Conservation (phyloP, 2,329 filamentous ascomycete genomes). For the Cladosporium sp. region DNA sequence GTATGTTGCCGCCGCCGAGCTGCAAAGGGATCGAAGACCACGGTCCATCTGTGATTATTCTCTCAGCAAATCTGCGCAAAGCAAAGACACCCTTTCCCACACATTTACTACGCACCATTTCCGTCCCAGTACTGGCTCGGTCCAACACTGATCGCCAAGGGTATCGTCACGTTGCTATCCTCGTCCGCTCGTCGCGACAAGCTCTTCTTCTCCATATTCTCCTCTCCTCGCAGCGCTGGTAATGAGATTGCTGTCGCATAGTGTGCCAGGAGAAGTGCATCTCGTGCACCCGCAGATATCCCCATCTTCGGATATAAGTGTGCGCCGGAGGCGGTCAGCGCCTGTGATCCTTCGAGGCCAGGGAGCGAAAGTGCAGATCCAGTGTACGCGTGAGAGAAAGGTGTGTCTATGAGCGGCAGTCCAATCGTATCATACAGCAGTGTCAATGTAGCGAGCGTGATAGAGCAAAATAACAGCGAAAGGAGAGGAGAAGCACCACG, state of each 20-base stretch:
- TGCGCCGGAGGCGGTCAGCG: constrained; percentile 2
- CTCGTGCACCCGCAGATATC: not conserved
- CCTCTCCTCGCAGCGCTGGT: not conserved
- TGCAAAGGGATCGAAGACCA: constrained; percentile 44
- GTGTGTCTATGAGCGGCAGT: not conserved
- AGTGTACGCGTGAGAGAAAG: not conserved
- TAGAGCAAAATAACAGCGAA: not conserved
- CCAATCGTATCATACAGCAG: constrained; percentile 1
- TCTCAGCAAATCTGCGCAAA: not conserved
- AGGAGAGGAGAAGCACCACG: constrained; percentile 4
- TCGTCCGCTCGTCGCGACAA: constrained; percentile 17
- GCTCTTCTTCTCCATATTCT: not conserved
- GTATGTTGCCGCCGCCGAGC: constrained; percentile 33
- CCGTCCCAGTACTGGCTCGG: constrained; percentile 45
- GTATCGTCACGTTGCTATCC: constrained; percentile 28
- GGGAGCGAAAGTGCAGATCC: not conserved
- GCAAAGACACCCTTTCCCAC: not conserved
- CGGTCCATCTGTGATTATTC: constrained; percentile 31
- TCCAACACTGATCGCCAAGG: constrained; percentile 37
- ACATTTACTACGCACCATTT: constrained; percentile 28
- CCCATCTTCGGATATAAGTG: constrained; percentile 4
- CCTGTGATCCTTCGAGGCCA: constrained; percentile 1
- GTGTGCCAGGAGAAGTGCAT: constrained; percentile 10
- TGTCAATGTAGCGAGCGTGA: not conserved
- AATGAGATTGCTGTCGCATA: constrained; percentile 16